Conservation (phyloP, 805 yeast genomes). For the Cyberlindnera americana region DNA sequence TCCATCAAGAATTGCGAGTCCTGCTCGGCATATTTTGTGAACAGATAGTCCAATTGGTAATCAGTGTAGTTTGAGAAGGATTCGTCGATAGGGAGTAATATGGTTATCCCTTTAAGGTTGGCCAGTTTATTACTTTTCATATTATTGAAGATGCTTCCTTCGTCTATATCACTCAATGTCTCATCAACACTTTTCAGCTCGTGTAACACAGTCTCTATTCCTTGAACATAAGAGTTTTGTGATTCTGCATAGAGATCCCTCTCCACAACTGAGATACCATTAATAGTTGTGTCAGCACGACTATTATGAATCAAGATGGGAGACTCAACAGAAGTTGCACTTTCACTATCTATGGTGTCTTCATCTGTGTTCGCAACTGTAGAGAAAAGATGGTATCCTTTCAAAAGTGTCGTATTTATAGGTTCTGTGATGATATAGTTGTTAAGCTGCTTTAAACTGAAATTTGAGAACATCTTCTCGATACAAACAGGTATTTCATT, state of each 20-base stretch:
- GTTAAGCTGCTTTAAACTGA: constrained; percentile 11
- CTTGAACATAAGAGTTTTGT: constrained; percentile 66
- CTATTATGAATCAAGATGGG: constrained; percentile 30
- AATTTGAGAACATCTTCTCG: constrained; percentile 2
- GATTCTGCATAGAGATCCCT: constrained; percentile 55
- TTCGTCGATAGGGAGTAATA: constrained; percentile 44
- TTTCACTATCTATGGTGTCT: constrained; percentile 3
- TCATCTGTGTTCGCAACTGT: constrained; percentile 17
- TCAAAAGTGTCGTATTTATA: constrained; percentile 8
- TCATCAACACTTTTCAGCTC: constrained; percentile 35
- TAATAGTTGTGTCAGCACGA: constrained; percentile 30
- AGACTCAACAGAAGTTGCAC: constrained; percentile 6
- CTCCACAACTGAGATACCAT: constrained; percentile 49
- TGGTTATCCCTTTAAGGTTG: constrained; percentile 34
- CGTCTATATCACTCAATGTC: constrained; percentile 24
- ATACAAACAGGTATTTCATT: not conserved
- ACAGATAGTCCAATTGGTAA: constrained; percentile 45
- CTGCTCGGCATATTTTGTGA: constrained; percentile 27
- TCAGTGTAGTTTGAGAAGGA: constrained; percentile 33
- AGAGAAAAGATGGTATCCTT: constrained; percentile 13
- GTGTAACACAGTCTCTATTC: constrained; percentile 46
- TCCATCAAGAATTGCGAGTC: constrained; percentile 30
- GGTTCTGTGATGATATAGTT: constrained; percentile 18
- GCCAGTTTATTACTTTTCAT: constrained; percentile 13
- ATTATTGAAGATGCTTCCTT: constrained; percentile 3